Evolutionary conservation across 768 basidiomycete species (phyloP), one percentile per base, ranked within the genome.

Genomic region (Saitozyma podzolica): DNA sequence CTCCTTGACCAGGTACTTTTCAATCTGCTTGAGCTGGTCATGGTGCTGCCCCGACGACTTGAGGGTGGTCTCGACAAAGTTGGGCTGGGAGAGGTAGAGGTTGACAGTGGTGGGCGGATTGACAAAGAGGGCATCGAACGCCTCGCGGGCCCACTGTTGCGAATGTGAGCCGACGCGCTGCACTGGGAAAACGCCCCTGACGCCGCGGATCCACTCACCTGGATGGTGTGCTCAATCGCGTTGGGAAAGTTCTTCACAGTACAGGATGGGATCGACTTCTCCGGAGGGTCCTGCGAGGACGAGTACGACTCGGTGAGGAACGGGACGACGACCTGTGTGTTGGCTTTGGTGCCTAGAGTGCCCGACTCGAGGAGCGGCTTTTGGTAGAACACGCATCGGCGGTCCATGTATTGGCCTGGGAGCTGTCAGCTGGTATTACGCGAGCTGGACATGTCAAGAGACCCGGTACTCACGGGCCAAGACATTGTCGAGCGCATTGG

Each of bases 201-300:
- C 8, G 37, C 14, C 19, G 3, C 8, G 58, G 13, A 50, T 3
- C 10, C 3, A 76, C 84, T 40, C 59, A 90, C 91, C 84, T 97
- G 92, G 63, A 99, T 99, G 8, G 93, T 96, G 81, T 99, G 96
- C 68, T 91, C 89, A 72, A 98, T 98, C 29, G 89, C 89, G 78
- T 99, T 94, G 9, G 96, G 96, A 85, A 98, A 99, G 81, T 91
- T 97, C 83, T 97, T 98, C 78, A 98, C 89, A 0, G 96, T 99
- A 80, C 96, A 99, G 29, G 90, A 91, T 20, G 96, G 90, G 1
- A 93, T 88, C 76, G 94, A 89, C 81, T 96, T 98, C 82, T 99
- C 96, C 9, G 96, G 96, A 50, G 96, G 96, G 78, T 99, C 96
- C 80, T 98, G 96, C 13, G 94, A 97, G 9, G 93, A 95, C 13